phyloP scores from a whole-genome alignment of 345 rosid species.

The Fremontodendron californicum region DNA sequence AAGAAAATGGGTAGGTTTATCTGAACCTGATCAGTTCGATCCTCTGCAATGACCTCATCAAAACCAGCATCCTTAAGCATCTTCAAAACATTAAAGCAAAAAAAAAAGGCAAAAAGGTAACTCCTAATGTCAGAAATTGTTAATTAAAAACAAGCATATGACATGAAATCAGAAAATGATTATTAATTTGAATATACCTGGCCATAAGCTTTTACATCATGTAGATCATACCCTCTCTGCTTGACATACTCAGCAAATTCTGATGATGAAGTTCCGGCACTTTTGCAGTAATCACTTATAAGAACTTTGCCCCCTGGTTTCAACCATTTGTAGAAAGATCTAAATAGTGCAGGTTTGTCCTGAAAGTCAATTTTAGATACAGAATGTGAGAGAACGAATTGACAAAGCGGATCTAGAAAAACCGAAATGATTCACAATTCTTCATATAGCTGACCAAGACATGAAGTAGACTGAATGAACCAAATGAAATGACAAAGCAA shows the following conservation, averaged over 20 bases:
- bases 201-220: constrained; percentile 68
- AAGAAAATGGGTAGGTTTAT: neutral
- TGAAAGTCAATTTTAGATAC: constrained; percentile 25
- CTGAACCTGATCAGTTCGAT: constrained; percentile 74
- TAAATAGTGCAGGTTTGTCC: constrained; percentile 92
- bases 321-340: constrained; percentile 87
- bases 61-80: constrained; percentile 92
- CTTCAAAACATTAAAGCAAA: constrained; percentile 26
- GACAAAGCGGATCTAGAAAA: neutral
- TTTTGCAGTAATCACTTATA: constrained; percentile 83
- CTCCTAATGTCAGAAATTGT: neutral
- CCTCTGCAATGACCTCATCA: constrained; percentile 65
- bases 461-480: neutral
- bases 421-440: neutral
- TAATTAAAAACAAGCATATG: neutral
- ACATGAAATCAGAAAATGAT: constrained; percentile 9
- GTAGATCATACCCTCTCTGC: constrained; percentile 96
- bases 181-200: constrained; percentile 46
- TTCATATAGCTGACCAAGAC: neutral
- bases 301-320: constrained; percentile 95
- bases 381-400: neutral
- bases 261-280: constrained; percentile 58
- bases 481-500: neutral
- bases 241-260: constrained; percentile 70
- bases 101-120: neutral